Conservation (phyloP, 495 filamentous ascomycete species). For the Evansstolkia leycettana region DNA sequence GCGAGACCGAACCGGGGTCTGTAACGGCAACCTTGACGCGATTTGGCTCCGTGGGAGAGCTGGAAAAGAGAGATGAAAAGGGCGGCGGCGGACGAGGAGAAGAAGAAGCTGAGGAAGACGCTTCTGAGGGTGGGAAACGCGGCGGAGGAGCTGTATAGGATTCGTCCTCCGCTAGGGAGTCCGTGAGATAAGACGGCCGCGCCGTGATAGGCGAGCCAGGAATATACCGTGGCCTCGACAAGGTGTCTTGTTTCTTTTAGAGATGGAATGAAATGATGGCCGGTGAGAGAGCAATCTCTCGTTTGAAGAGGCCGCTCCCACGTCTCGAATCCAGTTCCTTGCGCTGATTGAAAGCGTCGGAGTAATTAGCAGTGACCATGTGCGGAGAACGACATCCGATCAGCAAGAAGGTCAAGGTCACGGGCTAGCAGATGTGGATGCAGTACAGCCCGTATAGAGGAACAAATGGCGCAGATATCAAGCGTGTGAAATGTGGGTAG, state of each 20-base stretch:
- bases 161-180: slow-evolving; percentile 34
- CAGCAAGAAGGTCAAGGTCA: no score
- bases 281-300: no score
- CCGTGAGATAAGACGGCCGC: slow-evolving; percentile 40
- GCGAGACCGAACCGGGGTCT: slow-evolving; percentile 43
- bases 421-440: no score
- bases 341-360: no score
- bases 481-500: no score
- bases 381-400: no score
- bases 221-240: slow-evolving; percentile 55
- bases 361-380: no score
- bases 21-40: slow-evolving; percentile 40
- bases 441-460: no score
- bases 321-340: no score
- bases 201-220: slow-evolving; percentile 51
- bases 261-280: no score
- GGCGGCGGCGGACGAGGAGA: slow-evolving; percentile 43
- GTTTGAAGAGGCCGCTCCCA: no score
- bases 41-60: slow-evolving; percentile 27
- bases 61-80: slow-evolving; percentile 52
- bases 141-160: slow-evolving; percentile 48
- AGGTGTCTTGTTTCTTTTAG: slow-evolving; percentile 30
- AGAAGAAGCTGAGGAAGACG: slow-evolving; percentile 45
- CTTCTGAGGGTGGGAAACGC: slow-evolving; percentile 48
- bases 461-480: no score